These are phyloP conservation scores for Penstemon newberryi DNA, from an alignment of 257 asterid genomes.

Conservation along the genomic window DNA sequence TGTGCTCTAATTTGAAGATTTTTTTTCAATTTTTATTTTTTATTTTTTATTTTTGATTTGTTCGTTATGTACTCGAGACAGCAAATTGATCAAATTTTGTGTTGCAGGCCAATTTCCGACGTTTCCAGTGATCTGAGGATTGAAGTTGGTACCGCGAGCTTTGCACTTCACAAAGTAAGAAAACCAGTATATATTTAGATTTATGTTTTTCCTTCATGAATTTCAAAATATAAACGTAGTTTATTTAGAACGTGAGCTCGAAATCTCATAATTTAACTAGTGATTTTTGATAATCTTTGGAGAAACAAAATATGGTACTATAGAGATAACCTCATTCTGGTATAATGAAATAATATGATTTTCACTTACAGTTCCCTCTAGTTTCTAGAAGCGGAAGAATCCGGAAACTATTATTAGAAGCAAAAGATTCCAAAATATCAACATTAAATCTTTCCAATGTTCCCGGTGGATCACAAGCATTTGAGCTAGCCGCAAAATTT, in stretches of 20 bases:
- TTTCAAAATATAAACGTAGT: too few species aligned
- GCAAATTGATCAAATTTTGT: conserved; percentile 1
- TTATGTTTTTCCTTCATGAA: too few species aligned
- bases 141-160: conserved; percentile 73
- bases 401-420: conserved; percentile 55
- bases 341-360: neutral
- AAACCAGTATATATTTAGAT: neutral
- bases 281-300: neutral
- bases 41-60: neutral
- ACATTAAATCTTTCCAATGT: conserved; percentile 48
- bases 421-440: conserved; percentile 43
- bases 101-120: conserved; percentile 90
- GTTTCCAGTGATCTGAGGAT: conserved; percentile 92
- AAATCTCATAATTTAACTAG: neutral
- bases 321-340: neutral
- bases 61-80: neutral
- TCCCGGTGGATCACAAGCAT: conserved; percentile 68
- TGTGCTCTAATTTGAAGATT: neutral
- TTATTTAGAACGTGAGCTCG: too few species aligned
- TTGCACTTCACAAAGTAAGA: conserved; percentile 88
- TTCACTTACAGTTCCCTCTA: conserved; percentile 55
- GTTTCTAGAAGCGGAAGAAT: conserved; percentile 71
- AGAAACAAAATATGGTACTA: neutral
- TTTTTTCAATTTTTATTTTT: neutral
- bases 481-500: conserved; percentile 69